Evolutionary conservation across 495 filamentous ascomycete species (phyloP), one percentile per base, ranked within the genome.

Genomic region (Glutinoglossum americanum): DNA sequence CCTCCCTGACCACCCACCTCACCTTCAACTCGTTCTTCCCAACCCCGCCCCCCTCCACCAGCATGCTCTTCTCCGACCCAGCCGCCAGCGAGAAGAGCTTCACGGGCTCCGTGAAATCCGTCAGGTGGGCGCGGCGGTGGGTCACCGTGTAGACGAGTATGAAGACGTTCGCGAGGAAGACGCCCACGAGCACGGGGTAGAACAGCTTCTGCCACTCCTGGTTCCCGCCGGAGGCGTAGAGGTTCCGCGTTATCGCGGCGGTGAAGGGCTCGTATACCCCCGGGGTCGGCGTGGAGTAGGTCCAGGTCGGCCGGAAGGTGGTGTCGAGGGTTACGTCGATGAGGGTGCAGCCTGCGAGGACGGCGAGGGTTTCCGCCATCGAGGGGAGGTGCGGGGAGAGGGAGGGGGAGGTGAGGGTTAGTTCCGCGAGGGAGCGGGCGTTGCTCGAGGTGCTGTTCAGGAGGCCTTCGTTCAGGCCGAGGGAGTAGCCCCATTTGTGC

Each of bases 61-160:
- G 1, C 84, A n/a, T n/a, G n/a, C n/a, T n/a, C 83, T 3, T 71
- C 66, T 63, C 21, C 70, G 56, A 27, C 71, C 75, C 0, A 76
- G 72, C 23, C 9, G 83, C 78, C 0, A 88, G 66, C 0, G 79
- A 67, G 64, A 88, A 88, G 0, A 87, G 66, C 60, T 87, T 86
- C 54, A 76, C 75, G 1, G 84, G 83, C 60, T 89, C 84, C 17
- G 81, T 84, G 67, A 82, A 87, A 64, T 88, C 85, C 11, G 79
- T 83, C 17, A 86, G 70, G 45, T 82, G 79, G n/a, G 74, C 74
- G 0, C 72, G 70, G 51, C 69, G 49, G 61, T 81, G 69, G 64
- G 80, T 83, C 5, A 69, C 60, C n/a, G 87, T 68, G 55, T 77
- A 79, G 30, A 79, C 67, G 41, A 77, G 62, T 9, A 33, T 9